Conservation (phyloP, 2,329 filamentous ascomycete species). For the Xylariaceae sp. region DNA sequence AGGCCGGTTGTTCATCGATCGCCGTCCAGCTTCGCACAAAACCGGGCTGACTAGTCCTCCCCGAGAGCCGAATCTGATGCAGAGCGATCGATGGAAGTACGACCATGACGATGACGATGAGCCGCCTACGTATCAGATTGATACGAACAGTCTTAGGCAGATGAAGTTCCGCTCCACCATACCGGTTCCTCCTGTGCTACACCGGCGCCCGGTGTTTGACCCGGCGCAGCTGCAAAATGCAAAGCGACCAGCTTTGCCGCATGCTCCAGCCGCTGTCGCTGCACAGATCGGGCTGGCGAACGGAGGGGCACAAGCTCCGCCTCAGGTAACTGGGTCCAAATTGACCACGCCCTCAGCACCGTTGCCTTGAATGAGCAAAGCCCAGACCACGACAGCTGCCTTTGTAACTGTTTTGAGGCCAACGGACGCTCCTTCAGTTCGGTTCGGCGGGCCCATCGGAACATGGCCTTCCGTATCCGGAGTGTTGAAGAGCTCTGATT, state of each 20-base stretch:
- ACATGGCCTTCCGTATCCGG: too few relatives aligned
- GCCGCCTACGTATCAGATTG: slow-evolving; percentile 64
- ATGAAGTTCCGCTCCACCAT: slow-evolving; percentile 56
- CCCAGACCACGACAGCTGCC: too few relatives aligned
- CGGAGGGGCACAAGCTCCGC: too few relatives aligned
- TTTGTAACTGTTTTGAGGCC: too few relatives aligned
- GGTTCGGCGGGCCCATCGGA: too few relatives aligned
- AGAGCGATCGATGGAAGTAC: slow-evolving; percentile 72
- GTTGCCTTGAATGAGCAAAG: too few relatives aligned
- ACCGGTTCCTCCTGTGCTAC: slow-evolving; percentile 37
- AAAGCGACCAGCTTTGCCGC: slow-evolving; percentile 18
- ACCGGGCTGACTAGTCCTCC: slow-evolving; percentile 17
- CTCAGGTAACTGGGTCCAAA: too few relatives aligned
- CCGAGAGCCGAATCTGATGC: slow-evolving; percentile 25
- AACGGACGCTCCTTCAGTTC: too few relatives aligned
- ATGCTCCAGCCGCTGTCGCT: too few relatives aligned
- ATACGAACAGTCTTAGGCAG: slow-evolving; percentile 57
- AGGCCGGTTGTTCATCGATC: slow-evolving; percentile 82
- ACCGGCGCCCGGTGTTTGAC: slow-evolving; percentile 29
- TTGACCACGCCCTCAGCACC: too few relatives aligned
- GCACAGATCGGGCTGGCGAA: too few relatives aligned
- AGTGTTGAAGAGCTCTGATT: too few relatives aligned
- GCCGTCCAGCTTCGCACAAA: slow-evolving; percentile 52
- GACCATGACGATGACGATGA: slow-evolving; percentile 77
- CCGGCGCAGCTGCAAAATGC: slow-evolving; percentile 15